Percentiles rank a stretch among this genome's conserved stretches.
These are phyloP conservation scores for Fusarium veterinarium DNA, from an alignment of 2,329 filamentous ascomycete genomes.

Conservation along the genomic window DNA sequence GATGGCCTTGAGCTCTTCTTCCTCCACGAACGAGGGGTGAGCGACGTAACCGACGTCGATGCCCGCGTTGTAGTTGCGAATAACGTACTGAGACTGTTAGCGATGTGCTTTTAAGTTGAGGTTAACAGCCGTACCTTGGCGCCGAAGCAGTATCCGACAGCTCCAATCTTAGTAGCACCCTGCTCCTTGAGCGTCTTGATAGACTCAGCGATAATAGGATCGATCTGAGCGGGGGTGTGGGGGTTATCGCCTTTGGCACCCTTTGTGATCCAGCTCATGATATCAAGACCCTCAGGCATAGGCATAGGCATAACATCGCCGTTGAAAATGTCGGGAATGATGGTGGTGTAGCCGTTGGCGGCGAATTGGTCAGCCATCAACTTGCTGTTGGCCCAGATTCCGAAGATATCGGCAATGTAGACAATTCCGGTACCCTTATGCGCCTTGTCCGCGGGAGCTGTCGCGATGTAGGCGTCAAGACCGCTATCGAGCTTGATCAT, in stretches of 20 bases:
- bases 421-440: constrained; percentile 49
- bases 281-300: constrained; percentile 44
- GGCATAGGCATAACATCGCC: constrained; percentile 49
- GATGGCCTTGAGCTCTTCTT: constrained; percentile 69
- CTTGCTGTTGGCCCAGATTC: constrained; percentile 55
- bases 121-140: constrained; percentile 61
- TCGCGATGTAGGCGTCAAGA: constrained; percentile 64
- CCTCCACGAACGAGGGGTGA: constrained; percentile 71
- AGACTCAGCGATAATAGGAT: constrained; percentile 49
- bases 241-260: constrained; percentile 62
- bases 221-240: constrained; percentile 49
- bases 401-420: constrained; percentile 53
- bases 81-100: constrained; percentile 66
- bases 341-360: constrained; percentile 53
- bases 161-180: constrained; percentile 65
- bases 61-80: constrained; percentile 69
- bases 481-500: constrained; percentile 58
- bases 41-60: constrained; percentile 71
- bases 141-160: constrained; percentile 74
- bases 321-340: constrained; percentile 54
- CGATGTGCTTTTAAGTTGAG: fast-evolving
- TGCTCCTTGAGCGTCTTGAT: constrained; percentile 67
- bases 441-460: constrained; percentile 49
- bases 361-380: constrained; percentile 56
- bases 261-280: constrained; percentile 50